Conservation (phyloP, 768 basidiomycete genomes). For the Termitomyces sp. region DNA sequence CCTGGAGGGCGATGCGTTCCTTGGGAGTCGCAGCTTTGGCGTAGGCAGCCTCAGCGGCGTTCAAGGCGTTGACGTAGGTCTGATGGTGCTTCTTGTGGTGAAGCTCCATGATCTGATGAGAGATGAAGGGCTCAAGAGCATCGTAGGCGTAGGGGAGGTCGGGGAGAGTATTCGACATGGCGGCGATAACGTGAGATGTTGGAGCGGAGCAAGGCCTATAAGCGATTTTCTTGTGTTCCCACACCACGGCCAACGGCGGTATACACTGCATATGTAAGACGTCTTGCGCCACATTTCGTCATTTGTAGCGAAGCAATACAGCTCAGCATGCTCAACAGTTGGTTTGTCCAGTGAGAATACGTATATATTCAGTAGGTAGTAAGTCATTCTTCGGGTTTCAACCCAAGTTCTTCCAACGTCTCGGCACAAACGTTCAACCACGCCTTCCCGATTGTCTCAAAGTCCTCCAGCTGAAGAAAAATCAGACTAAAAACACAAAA, state of each 20-base stretch:
- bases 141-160: conserved; percentile 76
- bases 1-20: conserved; percentile 83
- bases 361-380: background rate
- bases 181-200: background rate
- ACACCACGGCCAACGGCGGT: conserved; percentile 7
- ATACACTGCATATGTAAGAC: conserved; percentile 8
- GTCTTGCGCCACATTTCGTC: conserved; percentile 15
- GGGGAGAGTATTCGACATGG: conserved; percentile 44
- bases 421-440: conserved; percentile 33
- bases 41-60: conserved; percentile 81
- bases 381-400: background rate
- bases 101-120: conserved; percentile 86
- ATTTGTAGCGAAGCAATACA: background rate
- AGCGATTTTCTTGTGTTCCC: conserved; percentile 10
- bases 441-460: conserved; percentile 35
- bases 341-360: background rate
- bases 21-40: conserved; percentile 64
- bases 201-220: conserved; percentile 6
- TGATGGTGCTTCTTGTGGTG: conserved; percentile 97
- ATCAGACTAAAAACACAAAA: background rate
- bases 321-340: background rate
- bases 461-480: conserved; percentile 32
- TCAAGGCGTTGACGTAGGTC: conserved; percentile 90
- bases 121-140: conserved; percentile 94
- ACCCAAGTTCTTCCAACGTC: conserved; percentile 22